Base-by-base conservation (phyloP, 202 grass and related monocot species). In the Eragrostis tef region DNA sequence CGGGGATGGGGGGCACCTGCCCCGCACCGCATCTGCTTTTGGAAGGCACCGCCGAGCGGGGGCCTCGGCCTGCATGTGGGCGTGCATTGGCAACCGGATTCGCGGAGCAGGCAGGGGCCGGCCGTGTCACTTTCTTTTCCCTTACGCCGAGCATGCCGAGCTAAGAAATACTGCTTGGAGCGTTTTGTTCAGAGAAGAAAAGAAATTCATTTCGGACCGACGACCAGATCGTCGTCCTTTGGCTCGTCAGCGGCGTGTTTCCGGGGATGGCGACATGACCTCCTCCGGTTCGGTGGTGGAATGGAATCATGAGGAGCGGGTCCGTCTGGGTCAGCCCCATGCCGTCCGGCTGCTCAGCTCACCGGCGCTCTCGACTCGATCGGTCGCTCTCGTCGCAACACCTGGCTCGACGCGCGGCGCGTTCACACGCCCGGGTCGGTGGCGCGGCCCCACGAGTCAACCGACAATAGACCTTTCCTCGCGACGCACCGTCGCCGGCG, bases 11-110 rank as follows among this genome's bases (percentile, higher is more conserved):
- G 17, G 19, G 64, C 27, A 61, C 73, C 51, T n/a, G 9, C 39
- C 44, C 29, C 45, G 81, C 50, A 67, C 42, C 73, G 82, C 64
- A 48, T 61, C n/a, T 60, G 73, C n/a, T 13, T 61, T 84, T 60
- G 63, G 36, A 26, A 15, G 52, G 34, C n/a, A 44, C 20, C 36
- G 64, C 16, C 0, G 20, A 7, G 54, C 31, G 0, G 54, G 20
- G 7, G 20, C n/a, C 57, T 12, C 7, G 13, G 41, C 2, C 36
- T 49, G 54, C 74, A 46, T 29, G 43, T 61, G 39, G 4, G 25
- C 16, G 68, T 49, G 68, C 44, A 22, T 7, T 58, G 52, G 20
- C 52, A 15, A 44, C 48, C 20, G 49, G 62, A 56, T 44, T 16
- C 11, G 48, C 51, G 49, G 14, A 5, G 0, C 68, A 71, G 0